Evolutionary conservation across 139 green algal species (phyloP).

Genomic region (Medakamo hakoo): DNA sequence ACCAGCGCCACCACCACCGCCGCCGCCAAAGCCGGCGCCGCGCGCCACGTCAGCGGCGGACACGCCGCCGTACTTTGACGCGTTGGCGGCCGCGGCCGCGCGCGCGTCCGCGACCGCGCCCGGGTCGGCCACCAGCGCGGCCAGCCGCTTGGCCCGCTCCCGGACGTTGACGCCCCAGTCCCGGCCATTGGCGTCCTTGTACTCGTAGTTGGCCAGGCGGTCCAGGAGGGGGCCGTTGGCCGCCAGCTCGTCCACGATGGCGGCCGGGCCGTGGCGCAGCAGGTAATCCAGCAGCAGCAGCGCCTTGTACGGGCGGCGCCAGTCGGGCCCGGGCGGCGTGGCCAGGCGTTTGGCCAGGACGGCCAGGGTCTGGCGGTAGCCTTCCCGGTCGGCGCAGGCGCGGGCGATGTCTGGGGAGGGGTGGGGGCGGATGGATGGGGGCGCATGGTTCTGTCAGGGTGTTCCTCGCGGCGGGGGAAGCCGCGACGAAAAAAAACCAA

Average conservation of each 20-base stretch:
- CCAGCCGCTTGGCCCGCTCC: conserved; percentile 47
- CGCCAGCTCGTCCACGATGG: conserved; percentile 32
- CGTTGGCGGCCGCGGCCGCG: conserved; percentile 11
- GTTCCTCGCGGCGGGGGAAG: too few species aligned
- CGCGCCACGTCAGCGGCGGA: conserved; percentile 10
- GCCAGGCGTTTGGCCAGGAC: conserved; percentile 40
- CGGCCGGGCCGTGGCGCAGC: conserved; percentile 45
- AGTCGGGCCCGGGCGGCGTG: conserved; percentile 40
- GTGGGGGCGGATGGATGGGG: not conserved
- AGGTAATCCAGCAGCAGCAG: conserved; percentile 67
- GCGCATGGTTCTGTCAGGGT: too few species aligned
- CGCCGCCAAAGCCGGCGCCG: too few species aligned
- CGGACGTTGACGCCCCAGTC: conserved; percentile 70
- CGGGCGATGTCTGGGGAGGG: conserved; percentile 44
- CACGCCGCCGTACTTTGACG: conserved; percentile 45
- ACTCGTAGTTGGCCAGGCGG: conserved; percentile 52
- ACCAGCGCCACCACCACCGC: too few species aligned
- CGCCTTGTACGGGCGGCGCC: conserved; percentile 69
- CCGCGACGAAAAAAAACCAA: too few species aligned
- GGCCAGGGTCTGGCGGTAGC: conserved; percentile 55
- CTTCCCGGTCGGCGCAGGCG: conserved; percentile 34
- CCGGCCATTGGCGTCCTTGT: conserved; percentile 41
- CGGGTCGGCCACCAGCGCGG: conserved; percentile 29
- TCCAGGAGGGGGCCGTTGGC: conserved; percentile 35
- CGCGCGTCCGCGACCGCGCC: not conserved